phyloP scores from a whole-genome alignment of 2,329 filamentous ascomycete species.

The Bipolaris cookei region DNA sequence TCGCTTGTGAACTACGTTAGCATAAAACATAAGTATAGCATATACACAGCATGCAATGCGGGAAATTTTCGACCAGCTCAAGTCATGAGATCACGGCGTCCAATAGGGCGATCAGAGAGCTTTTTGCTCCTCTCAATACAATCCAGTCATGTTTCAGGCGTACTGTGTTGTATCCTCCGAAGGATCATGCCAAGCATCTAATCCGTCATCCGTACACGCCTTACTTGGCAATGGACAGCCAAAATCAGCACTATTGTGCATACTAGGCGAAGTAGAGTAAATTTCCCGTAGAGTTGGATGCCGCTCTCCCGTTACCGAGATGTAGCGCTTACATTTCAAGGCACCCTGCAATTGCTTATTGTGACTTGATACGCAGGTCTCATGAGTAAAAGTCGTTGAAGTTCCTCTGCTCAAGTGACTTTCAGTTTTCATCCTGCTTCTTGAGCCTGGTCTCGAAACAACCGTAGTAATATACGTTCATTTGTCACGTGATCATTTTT shows the following conservation, averaged over 20 bases:
- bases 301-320: neutral
- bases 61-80: neutral
- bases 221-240: neutral
- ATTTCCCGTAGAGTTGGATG: neutral
- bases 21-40: too few relatives aligned
- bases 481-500: neutral
- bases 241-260: conserved; percentile 4
- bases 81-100: too few relatives aligned
- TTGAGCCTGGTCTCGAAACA: neutral
- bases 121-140: neutral
- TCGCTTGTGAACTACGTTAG: too few relatives aligned
- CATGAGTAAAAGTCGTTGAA: neutral
- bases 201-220: neutral
- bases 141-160: neutral
- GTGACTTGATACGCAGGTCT: neutral
- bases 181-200: neutral
- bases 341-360: neutral
- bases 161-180: neutral
- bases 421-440: neutral
- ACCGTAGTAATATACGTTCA: neutral
- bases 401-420: too few relatives aligned
- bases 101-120: too few relatives aligned
- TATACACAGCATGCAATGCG: neutral
- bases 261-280: neutral
- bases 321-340: neutral